Base-by-base conservation (phyloP, 768 basidiomycete genomes). In the Russula sp. region DNA sequence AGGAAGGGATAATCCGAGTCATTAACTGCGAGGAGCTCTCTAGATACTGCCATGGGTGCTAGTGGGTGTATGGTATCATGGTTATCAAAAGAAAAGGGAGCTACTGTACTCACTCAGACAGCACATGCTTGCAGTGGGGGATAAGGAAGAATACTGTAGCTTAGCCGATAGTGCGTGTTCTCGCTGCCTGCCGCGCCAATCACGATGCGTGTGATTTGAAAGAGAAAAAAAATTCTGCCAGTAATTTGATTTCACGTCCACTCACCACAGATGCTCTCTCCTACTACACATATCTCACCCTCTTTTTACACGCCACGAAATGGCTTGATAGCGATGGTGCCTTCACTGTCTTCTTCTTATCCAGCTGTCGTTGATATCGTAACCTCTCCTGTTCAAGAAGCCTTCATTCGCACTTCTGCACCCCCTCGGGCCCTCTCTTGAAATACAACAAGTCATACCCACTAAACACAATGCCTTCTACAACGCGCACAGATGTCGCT, bases 401-500 rank as follows among this genome's bases (percentile, higher is more conserved):
- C 54, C 13, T 56, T 65, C 53, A 65, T 67, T 44, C 58, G 62
- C 20, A 35, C 42, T 13, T 10, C 27, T 32, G 9, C 47, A 3
- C 34, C 60, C 45, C 37, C 57, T 9, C 49, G 65, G n/a, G 34
- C 62, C 47, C 53, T 51, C 35, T 64, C 32, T 39, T 44, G 18
- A 47, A 35, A 13, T 58, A 56, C 39, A 49, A 52, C 39, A 56
- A 51, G 13, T 18, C 55, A 9, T 44, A 27, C 44, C 32, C 34
- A 20, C 18, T 57, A 44, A 34, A 53, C 50, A 4, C 42, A 22
- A 61, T 55, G 34, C 13, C 57, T 18, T 48, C 61, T 13, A 13
- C 62, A 10, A 59, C 57, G 40, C 64, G 61, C 40, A 61, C 66
- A 44, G 67, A 68, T 14, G 55, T 63, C 9, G 67, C 67, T 13